These are phyloP conservation scores for Cyclotella choctawhatcheeana DNA, from an alignment of 108 stramenopile species.

Conservation along the genomic window DNA sequence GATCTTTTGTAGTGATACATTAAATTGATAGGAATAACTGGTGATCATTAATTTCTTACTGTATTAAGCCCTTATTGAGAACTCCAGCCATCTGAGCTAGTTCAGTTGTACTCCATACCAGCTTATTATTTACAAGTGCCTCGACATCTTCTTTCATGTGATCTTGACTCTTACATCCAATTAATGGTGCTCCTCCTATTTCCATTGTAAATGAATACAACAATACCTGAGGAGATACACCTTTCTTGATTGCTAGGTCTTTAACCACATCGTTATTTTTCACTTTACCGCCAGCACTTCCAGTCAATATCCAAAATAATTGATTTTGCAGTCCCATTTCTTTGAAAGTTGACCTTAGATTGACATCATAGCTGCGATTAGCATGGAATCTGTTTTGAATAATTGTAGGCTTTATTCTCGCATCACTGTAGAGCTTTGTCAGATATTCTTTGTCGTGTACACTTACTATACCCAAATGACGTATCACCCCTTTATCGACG, in stretches of 20 bases:
- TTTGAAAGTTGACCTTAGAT: slow-evolving; percentile 23
- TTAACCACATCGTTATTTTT: slow-evolving; percentile 22
- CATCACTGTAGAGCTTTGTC: slow-evolving; percentile 23
- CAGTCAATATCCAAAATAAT: slow-evolving; percentile 44
- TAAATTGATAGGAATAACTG: slow-evolving; percentile 4
- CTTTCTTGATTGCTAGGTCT: slow-evolving; percentile 25
- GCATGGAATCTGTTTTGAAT: slow-evolving; percentile 56
- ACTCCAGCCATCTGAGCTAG: slow-evolving; percentile 24
- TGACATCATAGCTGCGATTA: slow-evolving; percentile 45
- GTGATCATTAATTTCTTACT: not conserved
- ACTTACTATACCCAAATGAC: slow-evolving; percentile 50
- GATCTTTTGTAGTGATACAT: too few relatives aligned
- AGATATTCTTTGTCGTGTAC: slow-evolving; percentile 43
- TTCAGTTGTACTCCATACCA: slow-evolving; percentile 25
- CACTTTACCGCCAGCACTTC: slow-evolving; percentile 36
- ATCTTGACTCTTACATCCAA: slow-evolving; percentile 20
- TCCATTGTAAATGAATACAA: slow-evolving; percentile 37
- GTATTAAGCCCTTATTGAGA: slow-evolving; percentile 24
- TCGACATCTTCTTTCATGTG: slow-evolving; percentile 43
- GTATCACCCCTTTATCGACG: slow-evolving; percentile 39
- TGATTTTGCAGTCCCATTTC: slow-evolving; percentile 27
- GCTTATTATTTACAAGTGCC: slow-evolving; percentile 14
- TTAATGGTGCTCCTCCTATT: slow-evolving; percentile 32
- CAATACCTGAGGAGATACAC: slow-evolving; percentile 30
- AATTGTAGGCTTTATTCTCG: slow-evolving; percentile 45